phyloP scores from a whole-genome alignment of 2,329 filamentous ascomycete species.

The Venturia nashicola region DNA sequence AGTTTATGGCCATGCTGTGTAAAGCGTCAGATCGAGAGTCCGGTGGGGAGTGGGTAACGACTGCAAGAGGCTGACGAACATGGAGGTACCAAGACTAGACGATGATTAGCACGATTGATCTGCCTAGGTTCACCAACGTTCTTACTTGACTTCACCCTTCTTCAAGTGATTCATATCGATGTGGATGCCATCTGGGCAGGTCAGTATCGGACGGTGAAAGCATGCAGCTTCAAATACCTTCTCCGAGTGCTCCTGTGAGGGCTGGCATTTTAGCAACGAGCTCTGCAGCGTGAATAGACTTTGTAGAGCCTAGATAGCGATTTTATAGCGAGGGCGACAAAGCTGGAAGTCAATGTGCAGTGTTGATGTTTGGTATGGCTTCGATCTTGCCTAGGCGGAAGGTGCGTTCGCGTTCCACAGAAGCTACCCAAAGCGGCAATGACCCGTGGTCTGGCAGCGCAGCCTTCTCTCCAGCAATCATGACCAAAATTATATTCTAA shows the following conservation, averaged over 20 bases:
- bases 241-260: not conserved
- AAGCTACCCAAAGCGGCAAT: not conserved
- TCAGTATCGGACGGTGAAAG: not conserved
- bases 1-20: constrained; percentile 90
- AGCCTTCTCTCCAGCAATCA: no score
- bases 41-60: constrained; percentile 17
- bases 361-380: not conserved
- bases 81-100: constrained; percentile 85
- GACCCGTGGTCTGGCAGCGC: not conserved
- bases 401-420: not conserved
- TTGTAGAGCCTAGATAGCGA: not conserved
- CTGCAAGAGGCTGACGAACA: constrained; percentile 46
- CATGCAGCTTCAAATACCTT: not conserved
- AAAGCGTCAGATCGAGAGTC: not conserved
- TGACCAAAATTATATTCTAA: no score
- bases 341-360: not conserved
- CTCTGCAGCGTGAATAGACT: not conserved
- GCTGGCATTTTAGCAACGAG: not conserved
- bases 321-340: not conserved
- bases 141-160: constrained; percentile 97
- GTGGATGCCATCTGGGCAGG: constrained; percentile 83
- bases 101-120: not conserved
- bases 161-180: constrained; percentile 98
- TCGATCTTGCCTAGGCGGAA: not conserved
- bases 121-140: constrained; percentile 13